phyloP scores from a whole-genome alignment of 495 filamentous ascomycete genomes.

The Cercophora scortea region DNA sequence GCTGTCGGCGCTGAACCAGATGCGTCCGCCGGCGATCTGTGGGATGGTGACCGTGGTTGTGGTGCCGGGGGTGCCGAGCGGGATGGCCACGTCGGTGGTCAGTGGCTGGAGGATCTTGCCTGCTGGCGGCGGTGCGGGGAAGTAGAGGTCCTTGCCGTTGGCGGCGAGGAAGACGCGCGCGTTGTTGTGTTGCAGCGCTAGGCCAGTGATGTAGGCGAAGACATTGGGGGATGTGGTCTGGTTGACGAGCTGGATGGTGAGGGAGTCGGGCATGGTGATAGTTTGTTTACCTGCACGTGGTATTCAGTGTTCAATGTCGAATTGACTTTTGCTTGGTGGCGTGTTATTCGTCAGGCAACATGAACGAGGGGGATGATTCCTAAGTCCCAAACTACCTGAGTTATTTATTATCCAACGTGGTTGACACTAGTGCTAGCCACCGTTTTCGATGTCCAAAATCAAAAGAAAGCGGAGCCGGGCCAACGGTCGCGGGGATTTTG shows the following conservation, averaged over 20 bases:
- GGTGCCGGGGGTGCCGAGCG: slow-evolving; percentile 53
- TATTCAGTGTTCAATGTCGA: background rate
- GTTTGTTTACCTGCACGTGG: background rate
- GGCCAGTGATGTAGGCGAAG: slow-evolving; percentile 37
- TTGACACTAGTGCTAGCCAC: too few relatives aligned
- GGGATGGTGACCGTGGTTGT: slow-evolving; percentile 57
- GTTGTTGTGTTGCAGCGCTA: slow-evolving; percentile 29
- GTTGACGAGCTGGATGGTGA: slow-evolving; percentile 33
- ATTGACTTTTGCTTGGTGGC: too few relatives aligned
- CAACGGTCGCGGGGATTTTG: too few relatives aligned
- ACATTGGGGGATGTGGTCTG: slow-evolving; percentile 22
- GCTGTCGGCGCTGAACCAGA: slow-evolving; percentile 57
- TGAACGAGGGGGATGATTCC: too few relatives aligned
- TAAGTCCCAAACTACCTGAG: too few relatives aligned
- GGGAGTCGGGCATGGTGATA: slow-evolving; percentile 29
- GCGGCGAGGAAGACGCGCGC: slow-evolving; percentile 29
- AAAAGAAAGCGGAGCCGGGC: too few relatives aligned
- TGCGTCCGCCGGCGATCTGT: slow-evolving; percentile 57
- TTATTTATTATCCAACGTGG: too few relatives aligned
- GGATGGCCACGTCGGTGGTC: slow-evolving; percentile 56
- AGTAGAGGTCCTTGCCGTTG: slow-evolving; percentile 26
- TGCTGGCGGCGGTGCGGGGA: slow-evolving; percentile 25
- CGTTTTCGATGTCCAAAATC: too few relatives aligned
- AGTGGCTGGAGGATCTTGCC: slow-evolving; percentile 38
- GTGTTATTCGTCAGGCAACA: too few relatives aligned